phyloP scores from a whole-genome alignment of 495 filamentous ascomycete genomes.

The Niebla homalea region DNA sequence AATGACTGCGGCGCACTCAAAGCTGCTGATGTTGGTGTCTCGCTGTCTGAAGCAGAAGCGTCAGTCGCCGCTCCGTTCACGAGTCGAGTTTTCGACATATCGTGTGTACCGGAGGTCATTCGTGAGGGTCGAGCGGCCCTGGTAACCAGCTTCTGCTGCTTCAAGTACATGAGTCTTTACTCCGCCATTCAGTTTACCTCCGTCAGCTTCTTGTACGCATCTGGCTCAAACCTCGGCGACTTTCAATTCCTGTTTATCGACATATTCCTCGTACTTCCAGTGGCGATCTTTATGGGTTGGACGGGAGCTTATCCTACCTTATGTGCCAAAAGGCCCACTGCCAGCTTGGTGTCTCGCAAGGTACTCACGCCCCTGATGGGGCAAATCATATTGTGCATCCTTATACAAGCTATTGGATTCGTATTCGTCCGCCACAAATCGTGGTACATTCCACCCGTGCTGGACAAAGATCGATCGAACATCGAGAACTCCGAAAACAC shows the following conservation, averaged over 20 bases:
- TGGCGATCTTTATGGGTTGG: conserved; percentile 99
- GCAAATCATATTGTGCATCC: conserved; percentile 69
- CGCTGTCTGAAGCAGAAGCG: conserved; percentile 92
- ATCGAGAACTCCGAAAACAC: conserved; percentile 88
- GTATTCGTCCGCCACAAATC: conserved; percentile 56
- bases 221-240: conserved; percentile 90
- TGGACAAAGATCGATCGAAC: conserved; percentile 65
- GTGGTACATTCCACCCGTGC: conserved; percentile 64
- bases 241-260: conserved; percentile 96
- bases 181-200: conserved; percentile 99
- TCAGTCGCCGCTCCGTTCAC: conserved; percentile 97
- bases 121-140: conserved; percentile 85
- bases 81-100: conserved; percentile 88
- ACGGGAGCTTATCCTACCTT: conserved; percentile 69
- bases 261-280: conserved; percentile 79
- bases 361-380: conserved; percentile 81
- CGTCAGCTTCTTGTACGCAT: conserved; percentile 94
- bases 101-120: conserved; percentile 89
- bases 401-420: conserved; percentile 65
- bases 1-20: conserved; percentile 98
- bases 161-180: conserved; percentile 99
- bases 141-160: conserved; percentile 97
- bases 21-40: conserved; percentile 97
- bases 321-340: conserved; percentile 74
- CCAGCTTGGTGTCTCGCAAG: conserved; percentile 85